A percentile compares a stretch with the other conserved stretches of the same genome.
Evolutionary conservation across 306 rosid species (phyloP).

Genomic region (Cucumis hystrix): DNA sequence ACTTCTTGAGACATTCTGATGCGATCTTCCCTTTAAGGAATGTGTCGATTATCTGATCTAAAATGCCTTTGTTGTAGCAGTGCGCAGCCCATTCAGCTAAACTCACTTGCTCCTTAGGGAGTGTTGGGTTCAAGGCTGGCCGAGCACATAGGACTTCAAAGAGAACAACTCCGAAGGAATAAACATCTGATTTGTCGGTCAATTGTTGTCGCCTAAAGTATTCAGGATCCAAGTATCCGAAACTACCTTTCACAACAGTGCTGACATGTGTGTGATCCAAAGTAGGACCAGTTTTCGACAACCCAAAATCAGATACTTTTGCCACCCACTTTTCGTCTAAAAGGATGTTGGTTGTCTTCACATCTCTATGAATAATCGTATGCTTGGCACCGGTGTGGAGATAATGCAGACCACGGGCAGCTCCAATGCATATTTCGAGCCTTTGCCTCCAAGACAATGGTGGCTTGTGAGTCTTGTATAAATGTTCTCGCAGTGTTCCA

Average conservation of each 20-base stretch:
- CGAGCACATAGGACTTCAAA: slow-evolving; percentile 94
- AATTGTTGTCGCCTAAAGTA: slow-evolving; percentile 97
- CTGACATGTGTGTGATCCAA: slow-evolving; percentile 96
- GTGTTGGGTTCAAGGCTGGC: slow-evolving; percentile 87
- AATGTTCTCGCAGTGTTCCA: slow-evolving; percentile 94
- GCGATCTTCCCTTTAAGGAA: slow-evolving; percentile 84
- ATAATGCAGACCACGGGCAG: slow-evolving; percentile 96
- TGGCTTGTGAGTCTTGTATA: slow-evolving; percentile 93
- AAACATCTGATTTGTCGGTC: slow-evolving; percentile 93
- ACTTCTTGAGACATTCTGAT: slow-evolving; percentile 84
- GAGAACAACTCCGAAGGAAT: slow-evolving; percentile 95
- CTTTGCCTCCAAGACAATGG: slow-evolving; percentile 99
- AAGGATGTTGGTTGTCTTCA: slow-evolving; percentile 93
- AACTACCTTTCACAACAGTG: slow-evolving; percentile 97
- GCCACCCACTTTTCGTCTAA: slow-evolving; percentile 98
- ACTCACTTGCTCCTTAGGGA: slow-evolving; percentile 93
- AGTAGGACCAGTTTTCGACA: slow-evolving; percentile 97
- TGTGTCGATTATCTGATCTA: slow-evolving; percentile 72
- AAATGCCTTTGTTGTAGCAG: slow-evolving; percentile 83
- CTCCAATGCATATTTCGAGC: slow-evolving; percentile 96
- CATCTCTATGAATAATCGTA: slow-evolving; percentile 95
- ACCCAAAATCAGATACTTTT: slow-evolving; percentile 92
- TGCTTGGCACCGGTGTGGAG: slow-evolving; percentile 97
- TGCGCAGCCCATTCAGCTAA: slow-evolving; percentile 98
- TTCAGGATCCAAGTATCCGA: slow-evolving; percentile 97